phyloP scores from a whole-genome alignment of 1,284 basidiomycete species.

The Violaceomyces palustris region DNA sequence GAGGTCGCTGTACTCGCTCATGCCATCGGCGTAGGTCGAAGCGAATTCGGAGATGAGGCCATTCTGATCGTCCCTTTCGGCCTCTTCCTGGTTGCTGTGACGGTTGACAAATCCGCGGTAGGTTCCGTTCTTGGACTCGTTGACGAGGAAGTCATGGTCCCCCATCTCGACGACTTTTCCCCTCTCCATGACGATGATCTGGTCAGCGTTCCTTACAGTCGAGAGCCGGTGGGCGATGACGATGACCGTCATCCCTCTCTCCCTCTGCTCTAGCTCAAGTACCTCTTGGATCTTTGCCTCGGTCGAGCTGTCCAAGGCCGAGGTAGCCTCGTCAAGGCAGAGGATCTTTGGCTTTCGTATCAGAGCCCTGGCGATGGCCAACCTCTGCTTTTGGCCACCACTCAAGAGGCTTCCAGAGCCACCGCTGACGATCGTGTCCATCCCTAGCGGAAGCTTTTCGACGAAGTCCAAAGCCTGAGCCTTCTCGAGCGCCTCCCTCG shows the following conservation, averaged over 20 bases:
- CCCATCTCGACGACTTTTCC: slow-evolving; percentile 45
- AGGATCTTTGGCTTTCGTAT: slow-evolving; percentile 44
- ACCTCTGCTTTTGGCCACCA: slow-evolving; percentile 48
- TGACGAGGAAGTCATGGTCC: slow-evolving; percentile 37
- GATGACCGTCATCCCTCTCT: slow-evolving; percentile 47
- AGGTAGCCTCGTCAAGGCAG: slow-evolving; percentile 48
- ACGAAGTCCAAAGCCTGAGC: slow-evolving; percentile 56
- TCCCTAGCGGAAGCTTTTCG: slow-evolving; percentile 49
- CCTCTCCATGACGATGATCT: slow-evolving; percentile 42
- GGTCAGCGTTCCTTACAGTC: slow-evolving; percentile 48
- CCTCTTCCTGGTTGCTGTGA: slow-evolving; percentile 21
- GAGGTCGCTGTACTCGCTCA: not conserved
- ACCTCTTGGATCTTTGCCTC: slow-evolving; percentile 44
- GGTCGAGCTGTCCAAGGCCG: slow-evolving; percentile 45
- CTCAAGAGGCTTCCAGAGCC: slow-evolving; percentile 51
- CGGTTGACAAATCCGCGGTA: slow-evolving; percentile 47
- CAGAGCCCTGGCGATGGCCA: slow-evolving; percentile 49
- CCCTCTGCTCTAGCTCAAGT: slow-evolving; percentile 41
- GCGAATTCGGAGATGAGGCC: not conserved
- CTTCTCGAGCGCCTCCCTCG: slow-evolving; percentile 44
- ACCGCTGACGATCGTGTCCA: slow-evolving; percentile 53
- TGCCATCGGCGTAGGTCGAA: slow-evolving; percentile 1
- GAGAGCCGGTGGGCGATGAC: slow-evolving; percentile 50
- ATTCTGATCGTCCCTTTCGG: no score
- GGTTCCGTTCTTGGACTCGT: slow-evolving; percentile 9